These are phyloP conservation scores for Suhomyces kunorum DNA, from an alignment of 1,139 yeast species.

Conservation along the genomic window DNA sequence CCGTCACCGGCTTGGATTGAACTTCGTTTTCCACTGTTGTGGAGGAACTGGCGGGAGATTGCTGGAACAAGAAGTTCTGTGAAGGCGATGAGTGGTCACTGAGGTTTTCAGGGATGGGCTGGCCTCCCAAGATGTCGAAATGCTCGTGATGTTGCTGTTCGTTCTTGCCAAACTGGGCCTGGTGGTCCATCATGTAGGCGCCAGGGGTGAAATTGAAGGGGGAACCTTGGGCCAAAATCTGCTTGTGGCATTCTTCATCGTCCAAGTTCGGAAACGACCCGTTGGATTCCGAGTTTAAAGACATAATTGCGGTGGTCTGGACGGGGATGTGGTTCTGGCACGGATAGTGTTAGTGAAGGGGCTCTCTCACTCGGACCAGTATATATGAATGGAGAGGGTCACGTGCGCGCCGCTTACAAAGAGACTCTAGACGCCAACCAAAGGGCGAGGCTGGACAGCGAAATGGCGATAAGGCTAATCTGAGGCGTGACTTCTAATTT, in stretches of 20 bases:
- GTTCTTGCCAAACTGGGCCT: background rate
- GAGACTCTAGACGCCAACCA: too few species aligned
- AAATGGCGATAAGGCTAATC: too few species aligned
- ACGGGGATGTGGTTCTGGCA: too few species aligned
- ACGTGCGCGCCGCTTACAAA: too few species aligned
- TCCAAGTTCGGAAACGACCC: constrained; percentile 3
- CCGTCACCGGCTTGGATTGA: background rate
- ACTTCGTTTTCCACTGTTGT: constrained; percentile 8
- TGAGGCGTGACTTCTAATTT: too few species aligned
- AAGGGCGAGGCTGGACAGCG: too few species aligned
- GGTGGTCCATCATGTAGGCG: constrained; percentile 3
- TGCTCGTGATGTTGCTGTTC: background rate
- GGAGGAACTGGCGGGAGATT: constrained; percentile 16
- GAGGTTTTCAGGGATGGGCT: constrained; percentile 9
- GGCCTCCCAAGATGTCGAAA: constrained; percentile 5
- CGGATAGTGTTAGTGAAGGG: too few species aligned
- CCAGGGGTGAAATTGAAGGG: constrained; percentile 7
- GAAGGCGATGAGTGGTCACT: constrained; percentile 15
- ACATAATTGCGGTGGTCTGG: background rate
- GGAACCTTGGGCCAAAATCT: constrained; percentile 9
- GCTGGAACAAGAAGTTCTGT: constrained; percentile 6
- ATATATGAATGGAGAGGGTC: too few species aligned
- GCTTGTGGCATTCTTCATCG: constrained; percentile 7
- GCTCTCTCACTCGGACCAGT: too few species aligned
- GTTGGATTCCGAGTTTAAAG: too few species aligned